Evolutionary conservation across 352 stramenopile species (phyloP).

Genomic region (Pythium dissotocum): DNA sequence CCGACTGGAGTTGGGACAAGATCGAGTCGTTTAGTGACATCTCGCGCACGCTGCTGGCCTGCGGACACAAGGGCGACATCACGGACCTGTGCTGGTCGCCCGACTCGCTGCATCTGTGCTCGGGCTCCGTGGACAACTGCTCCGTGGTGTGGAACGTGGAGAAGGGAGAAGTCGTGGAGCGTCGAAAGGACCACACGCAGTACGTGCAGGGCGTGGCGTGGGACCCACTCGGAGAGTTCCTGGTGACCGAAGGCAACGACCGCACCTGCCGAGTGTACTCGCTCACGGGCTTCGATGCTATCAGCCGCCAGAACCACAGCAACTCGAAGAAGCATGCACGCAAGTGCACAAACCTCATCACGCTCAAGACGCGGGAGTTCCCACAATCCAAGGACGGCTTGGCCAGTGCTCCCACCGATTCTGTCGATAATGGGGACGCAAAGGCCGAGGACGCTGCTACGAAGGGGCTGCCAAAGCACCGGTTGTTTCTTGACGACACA

Average conservation of each 20-base stretch:
- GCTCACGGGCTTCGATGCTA: slow-evolving; percentile 60
- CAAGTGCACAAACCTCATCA: slow-evolving; percentile 78
- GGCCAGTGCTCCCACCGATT: background rate
- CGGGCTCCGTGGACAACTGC: slow-evolving; percentile 93
- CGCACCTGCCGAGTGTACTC: slow-evolving; percentile 93
- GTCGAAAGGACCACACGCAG: slow-evolving; percentile 92
- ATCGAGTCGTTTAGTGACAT: slow-evolving; percentile 84
- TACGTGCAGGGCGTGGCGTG: slow-evolving; percentile 97
- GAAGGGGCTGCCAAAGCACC: slow-evolving; percentile 53
- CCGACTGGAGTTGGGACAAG: slow-evolving; percentile 75
- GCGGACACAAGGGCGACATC: slow-evolving; percentile 89
- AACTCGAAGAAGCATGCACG: slow-evolving; percentile 63
- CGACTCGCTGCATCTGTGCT: slow-evolving; percentile 89
- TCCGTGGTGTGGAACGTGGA: slow-evolving; percentile 88
- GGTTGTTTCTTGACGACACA: slow-evolving; percentile 94
- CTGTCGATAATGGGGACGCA: background rate
- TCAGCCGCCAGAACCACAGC: slow-evolving; percentile 34
- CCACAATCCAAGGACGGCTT: slow-evolving; percentile 11
- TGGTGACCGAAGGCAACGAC: slow-evolving; percentile 95
- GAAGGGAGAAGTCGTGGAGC: slow-evolving; percentile 77
- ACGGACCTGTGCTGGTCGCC: slow-evolving; percentile 92
- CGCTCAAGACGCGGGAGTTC: slow-evolving; percentile 78
- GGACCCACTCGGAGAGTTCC: slow-evolving; percentile 94
- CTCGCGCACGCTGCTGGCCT: slow-evolving; percentile 67
- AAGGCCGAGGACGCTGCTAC: slow-evolving; percentile 13